Percentiles rank a stretch among this genome's conserved stretches.
Evolutionary conservation across 768 basidiomycete genomes (phyloP).

Genomic region (Tulasnella sp.): DNA sequence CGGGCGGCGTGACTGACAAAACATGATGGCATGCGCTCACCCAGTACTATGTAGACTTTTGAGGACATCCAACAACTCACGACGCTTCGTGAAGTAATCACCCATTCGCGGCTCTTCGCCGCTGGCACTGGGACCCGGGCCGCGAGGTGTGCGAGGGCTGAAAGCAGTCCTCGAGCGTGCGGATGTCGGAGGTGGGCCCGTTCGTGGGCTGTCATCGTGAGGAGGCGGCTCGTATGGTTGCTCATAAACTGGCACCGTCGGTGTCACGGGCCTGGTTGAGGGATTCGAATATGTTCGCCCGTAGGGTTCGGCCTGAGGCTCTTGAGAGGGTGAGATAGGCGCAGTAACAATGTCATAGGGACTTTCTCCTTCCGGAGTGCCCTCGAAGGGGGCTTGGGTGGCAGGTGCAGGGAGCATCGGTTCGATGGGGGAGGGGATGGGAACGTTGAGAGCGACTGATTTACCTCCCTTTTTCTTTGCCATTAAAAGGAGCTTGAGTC

Average conservation of each 20-base stretch:
- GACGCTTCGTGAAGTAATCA: constrained; percentile 7
- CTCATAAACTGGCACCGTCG: background rate
- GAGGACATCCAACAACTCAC: constrained; percentile 11
- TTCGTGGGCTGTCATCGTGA: background rate
- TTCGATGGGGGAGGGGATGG: background rate
- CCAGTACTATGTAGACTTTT: constrained; percentile 20
- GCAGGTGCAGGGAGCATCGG: background rate
- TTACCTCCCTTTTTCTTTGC: background rate
- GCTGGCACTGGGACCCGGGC: background rate
- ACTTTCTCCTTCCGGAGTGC: background rate
- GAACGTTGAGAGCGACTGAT: background rate
- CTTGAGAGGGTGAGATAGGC: background rate
- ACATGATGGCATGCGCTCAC: background rate
- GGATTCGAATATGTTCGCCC: background rate
- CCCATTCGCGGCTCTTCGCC: background rate
- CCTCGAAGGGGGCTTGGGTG: background rate
- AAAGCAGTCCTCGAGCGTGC: background rate
- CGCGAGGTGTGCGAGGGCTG: background rate
- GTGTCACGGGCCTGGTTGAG: background rate
- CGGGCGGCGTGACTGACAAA: background rate
- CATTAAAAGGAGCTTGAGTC: background rate
- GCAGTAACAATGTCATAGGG: background rate
- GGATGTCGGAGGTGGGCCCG: background rate
- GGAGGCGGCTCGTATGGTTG: background rate
- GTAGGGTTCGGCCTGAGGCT: background rate